Percentiles rank a stretch among this genome's conserved stretches.
These are phyloP conservation scores for Didymella pinodella DNA, from an alignment of 2,329 filamentous ascomycete genomes.

Conservation along the genomic window DNA sequence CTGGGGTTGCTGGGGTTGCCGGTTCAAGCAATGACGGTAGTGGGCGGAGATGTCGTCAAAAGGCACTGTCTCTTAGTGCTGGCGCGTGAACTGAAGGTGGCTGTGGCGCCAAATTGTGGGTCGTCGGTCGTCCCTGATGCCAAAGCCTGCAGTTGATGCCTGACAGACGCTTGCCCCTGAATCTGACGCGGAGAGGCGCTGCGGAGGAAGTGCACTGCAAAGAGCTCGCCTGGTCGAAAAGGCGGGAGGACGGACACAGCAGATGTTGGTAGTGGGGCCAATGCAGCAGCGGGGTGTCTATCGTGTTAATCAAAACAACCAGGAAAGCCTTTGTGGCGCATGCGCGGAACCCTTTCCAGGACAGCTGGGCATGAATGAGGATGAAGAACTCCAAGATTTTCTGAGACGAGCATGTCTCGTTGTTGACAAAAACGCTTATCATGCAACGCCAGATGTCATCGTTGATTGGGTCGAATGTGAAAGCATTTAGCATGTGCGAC, in stretches of 20 bases:
- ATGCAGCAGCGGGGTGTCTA: slow-evolving; percentile 17
- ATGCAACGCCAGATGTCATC: slow-evolving; percentile 19
- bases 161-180: slow-evolving; percentile 21
- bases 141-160: slow-evolving; percentile 32
- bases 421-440: slow-evolving; percentile 26
- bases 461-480: slow-evolving; percentile 28
- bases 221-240: slow-evolving; percentile 8
- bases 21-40: slow-evolving; percentile 32
- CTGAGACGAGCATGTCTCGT: slow-evolving; percentile 20
- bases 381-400: not conserved
- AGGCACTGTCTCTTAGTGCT: slow-evolving; percentile 32
- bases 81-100: slow-evolving; percentile 32
- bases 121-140: slow-evolving; percentile 20
- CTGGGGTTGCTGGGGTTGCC: slow-evolving; percentile 15
- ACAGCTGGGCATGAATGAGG: slow-evolving; percentile 6
- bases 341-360: not conserved
- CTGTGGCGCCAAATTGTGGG: slow-evolving; percentile 29
- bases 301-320: slow-evolving; percentile 16
- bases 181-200: slow-evolving; percentile 11
- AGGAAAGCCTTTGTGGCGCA: slow-evolving; percentile 18
- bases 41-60: slow-evolving; percentile 36
- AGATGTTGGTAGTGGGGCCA: slow-evolving; percentile 14
- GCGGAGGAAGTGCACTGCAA: slow-evolving; percentile 5
- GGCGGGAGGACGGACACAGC: slow-evolving; percentile 9
- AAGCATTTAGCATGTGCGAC: slow-evolving; percentile 28